Percentiles rank a stretch among this genome's conserved stretches.
These are phyloP conservation scores for Cystobasidium pallidum DNA, from an alignment of 1,284 basidiomycete species.

Conservation along the genomic window DNA sequence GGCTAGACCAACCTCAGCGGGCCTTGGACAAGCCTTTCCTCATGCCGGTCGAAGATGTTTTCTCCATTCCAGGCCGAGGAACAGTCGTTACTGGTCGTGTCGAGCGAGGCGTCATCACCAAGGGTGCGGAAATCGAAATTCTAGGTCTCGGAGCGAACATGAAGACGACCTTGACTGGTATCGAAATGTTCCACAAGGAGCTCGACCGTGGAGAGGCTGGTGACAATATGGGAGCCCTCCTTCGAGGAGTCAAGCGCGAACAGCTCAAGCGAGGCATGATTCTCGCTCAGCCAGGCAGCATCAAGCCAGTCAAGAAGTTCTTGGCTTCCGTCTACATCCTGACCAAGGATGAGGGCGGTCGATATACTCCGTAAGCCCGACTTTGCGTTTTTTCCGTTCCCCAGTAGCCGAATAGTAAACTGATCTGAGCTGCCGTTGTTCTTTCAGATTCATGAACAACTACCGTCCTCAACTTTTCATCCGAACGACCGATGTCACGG, in stretches of 20 bases:
- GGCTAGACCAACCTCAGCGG: slow-evolving; percentile 94
- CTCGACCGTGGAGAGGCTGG: slow-evolving; percentile 96
- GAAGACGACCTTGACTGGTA: slow-evolving; percentile 91
- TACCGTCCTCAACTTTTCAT: slow-evolving; percentile 97
- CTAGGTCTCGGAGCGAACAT: slow-evolving; percentile 80
- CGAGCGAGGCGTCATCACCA: slow-evolving; percentile 89
- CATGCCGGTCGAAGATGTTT: slow-evolving; percentile 95
- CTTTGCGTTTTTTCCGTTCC: background rate
- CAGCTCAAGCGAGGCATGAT: slow-evolving; percentile 94
- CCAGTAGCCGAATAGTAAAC: background rate
- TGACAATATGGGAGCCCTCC: slow-evolving; percentile 98
- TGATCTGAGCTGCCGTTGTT: background rate
- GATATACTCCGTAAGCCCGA: slow-evolving; percentile 73
- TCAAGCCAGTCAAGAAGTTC: slow-evolving; percentile 94
- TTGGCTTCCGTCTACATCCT: slow-evolving; percentile 87
- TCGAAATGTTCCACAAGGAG: slow-evolving; percentile 99
- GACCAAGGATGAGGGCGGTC: slow-evolving; percentile 97
- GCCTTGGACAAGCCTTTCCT: slow-evolving; percentile 98
- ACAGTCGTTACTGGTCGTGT: slow-evolving; percentile 98
- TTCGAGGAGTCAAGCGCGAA: slow-evolving; percentile 97
- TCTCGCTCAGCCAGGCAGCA: slow-evolving; percentile 83
- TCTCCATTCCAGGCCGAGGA: slow-evolving; percentile 97
- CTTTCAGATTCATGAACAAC: slow-evolving; percentile 76
- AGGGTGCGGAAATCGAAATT: slow-evolving; percentile 93
- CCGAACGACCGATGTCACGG: slow-evolving; percentile 93